Conservation (phyloP, 306 rosid species). For the Vigna angularis region DNA sequence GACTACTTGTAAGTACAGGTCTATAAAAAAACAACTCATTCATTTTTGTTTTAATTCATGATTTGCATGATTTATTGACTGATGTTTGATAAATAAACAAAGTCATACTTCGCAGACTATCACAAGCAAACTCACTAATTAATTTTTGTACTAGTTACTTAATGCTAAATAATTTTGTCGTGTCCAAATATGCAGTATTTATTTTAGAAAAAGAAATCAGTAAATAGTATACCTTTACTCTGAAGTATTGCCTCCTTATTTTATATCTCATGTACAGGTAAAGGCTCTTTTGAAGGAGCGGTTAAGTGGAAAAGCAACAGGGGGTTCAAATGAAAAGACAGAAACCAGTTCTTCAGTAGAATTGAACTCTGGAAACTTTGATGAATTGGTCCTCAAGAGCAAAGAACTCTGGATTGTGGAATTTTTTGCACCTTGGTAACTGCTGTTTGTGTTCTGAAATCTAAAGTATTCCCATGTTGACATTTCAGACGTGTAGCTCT, state of each 20-base stretch:
- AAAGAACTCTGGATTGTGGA: constrained; percentile 98
- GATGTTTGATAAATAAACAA: constrained; percentile 4
- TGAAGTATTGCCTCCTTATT: constrained; percentile 15
- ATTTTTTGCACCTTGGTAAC: constrained; percentile 98
- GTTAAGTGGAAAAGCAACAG: constrained; percentile 79
- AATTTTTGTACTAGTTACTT: not conserved
- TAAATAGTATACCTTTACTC: not conserved
- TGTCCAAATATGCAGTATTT: constrained; percentile 4
- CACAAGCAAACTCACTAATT: not conserved
- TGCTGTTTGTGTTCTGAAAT: constrained; percentile 14
- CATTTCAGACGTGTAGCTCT: constrained; percentile 27
- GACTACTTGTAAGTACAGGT: not conserved
- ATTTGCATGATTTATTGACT: constrained; percentile 15
- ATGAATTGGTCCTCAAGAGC: constrained; percentile 85
- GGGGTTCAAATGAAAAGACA: constrained; percentile 77
- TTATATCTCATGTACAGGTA: constrained; percentile 59
- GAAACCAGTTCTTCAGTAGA: constrained; percentile 83
- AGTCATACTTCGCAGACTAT: not conserved
- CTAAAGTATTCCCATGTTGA: constrained; percentile 9
- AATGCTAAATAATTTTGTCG: not conserved
- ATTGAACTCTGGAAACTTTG: constrained; percentile 80
- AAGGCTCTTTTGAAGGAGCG: constrained; percentile 89
- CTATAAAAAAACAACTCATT: not conserved
- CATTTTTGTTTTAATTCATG: not conserved
- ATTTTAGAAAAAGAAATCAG: not conserved